These are phyloP conservation scores for Lippia alba DNA, from an alignment of 305 asterid species.

Conservation along the genomic window DNA sequence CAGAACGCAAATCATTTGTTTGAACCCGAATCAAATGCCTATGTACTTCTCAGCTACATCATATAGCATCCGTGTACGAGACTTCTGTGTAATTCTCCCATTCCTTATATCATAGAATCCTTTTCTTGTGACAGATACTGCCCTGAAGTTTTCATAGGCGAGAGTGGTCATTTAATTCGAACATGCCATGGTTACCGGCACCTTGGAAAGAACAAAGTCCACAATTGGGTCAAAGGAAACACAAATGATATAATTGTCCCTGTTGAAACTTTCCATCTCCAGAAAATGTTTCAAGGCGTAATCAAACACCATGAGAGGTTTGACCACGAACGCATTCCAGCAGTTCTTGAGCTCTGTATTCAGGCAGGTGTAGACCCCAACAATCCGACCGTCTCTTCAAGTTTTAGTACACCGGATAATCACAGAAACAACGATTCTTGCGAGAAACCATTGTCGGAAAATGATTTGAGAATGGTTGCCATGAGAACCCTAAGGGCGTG, in stretches of 20 bases:
- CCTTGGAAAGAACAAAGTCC: slow-evolving; percentile 61
- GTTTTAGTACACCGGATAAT: slow-evolving; percentile 24
- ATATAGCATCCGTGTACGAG: too few relatives aligned
- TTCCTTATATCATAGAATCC: background rate
- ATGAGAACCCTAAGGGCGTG: slow-evolving; percentile 68
- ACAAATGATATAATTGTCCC: slow-evolving; percentile 66
- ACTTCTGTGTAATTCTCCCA: background rate
- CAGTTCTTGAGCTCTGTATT: slow-evolving; percentile 81
- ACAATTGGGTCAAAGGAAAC: slow-evolving; percentile 71
- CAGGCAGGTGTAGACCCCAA: slow-evolving; percentile 73
- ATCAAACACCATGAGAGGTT: slow-evolving; percentile 75
- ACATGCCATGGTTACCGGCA: slow-evolving; percentile 76
- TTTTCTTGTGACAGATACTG: slow-evolving; percentile 62
- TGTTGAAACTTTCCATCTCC: slow-evolving; percentile 74
- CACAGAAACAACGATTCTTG: slow-evolving; percentile 13
- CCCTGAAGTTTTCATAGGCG: slow-evolving; percentile 87
- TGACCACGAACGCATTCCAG: slow-evolving; percentile 76
- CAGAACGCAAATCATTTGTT: too few relatives aligned
- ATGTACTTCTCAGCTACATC: background rate
- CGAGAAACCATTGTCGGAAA: slow-evolving; percentile 47
- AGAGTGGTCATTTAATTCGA: slow-evolving; percentile 76
- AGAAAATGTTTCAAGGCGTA: slow-evolving; percentile 60
- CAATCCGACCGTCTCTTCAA: slow-evolving; percentile 32
- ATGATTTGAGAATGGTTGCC: slow-evolving; percentile 54
- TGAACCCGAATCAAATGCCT: background rate